Evolutionary conservation across 1,284 basidiomycete species (phyloP).

Genomic region (Boletus smithii): DNA sequence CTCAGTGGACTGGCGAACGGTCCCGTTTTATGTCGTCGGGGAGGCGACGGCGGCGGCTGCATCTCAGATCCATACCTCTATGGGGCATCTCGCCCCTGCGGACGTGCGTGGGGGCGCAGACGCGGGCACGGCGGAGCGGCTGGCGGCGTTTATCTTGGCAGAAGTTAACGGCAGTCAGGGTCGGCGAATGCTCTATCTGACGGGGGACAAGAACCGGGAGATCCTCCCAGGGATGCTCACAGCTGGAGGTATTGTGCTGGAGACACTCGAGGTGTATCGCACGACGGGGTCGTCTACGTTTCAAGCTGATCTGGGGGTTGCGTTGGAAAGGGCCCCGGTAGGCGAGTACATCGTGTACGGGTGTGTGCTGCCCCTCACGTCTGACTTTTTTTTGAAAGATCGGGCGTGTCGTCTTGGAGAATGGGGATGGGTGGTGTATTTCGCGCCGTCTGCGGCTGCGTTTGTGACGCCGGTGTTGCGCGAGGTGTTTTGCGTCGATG

Average conservation of each 20-base stretch:
- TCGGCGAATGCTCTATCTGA: slow-evolving; percentile 60
- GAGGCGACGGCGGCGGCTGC: slow-evolving; percentile 53
- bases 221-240: slow-evolving; percentile 53
- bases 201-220: slow-evolving; percentile 79
- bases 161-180: slow-evolving; percentile 30
- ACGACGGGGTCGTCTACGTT: slow-evolving; percentile 58
- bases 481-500: slow-evolving; percentile 49
- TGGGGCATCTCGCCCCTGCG: slow-evolving; percentile 29
- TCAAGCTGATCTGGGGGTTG: slow-evolving; percentile 40
- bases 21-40: slow-evolving; percentile 77
- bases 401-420: neutral
- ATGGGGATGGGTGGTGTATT: slow-evolving; percentile 69
- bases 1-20: slow-evolving; percentile 43
- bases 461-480: slow-evolving; percentile 53
- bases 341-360: slow-evolving; percentile 22
- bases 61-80: slow-evolving; percentile 35
- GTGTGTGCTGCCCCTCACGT: neutral
- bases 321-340: slow-evolving; percentile 30
- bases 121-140: slow-evolving; percentile 60
- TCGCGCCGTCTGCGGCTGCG: slow-evolving; percentile 69
- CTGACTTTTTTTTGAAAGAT: too few relatives aligned
- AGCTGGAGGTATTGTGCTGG: slow-evolving; percentile 43
- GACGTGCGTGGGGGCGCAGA: slow-evolving; percentile 33
- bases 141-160: slow-evolving; percentile 61
- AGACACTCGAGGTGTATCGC: slow-evolving; percentile 61